These are phyloP conservation scores for Mycena vitilis DNA, from an alignment of 768 basidiomycete species.

Conservation along the genomic window DNA sequence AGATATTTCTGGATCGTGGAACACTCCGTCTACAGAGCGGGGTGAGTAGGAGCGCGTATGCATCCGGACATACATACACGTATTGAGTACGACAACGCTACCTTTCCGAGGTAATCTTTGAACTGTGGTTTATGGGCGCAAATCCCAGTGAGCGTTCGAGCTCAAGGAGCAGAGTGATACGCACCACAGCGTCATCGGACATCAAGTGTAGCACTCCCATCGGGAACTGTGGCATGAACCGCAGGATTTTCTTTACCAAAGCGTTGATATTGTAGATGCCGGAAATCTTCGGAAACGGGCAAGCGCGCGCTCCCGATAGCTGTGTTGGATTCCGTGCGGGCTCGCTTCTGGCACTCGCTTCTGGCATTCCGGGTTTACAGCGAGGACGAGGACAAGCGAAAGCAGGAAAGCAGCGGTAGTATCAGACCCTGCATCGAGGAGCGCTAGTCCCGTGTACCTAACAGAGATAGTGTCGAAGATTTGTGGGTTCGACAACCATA, in stretches of 20 bases:
- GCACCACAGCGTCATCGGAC: slow-evolving; percentile 16
- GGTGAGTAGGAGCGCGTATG: background rate
- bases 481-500: too few relatives aligned
- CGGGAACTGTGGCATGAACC: slow-evolving; percentile 25
- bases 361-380: slow-evolving; percentile 40
- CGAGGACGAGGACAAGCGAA: slow-evolving; percentile 28
- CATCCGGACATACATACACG: slow-evolving; percentile 23
- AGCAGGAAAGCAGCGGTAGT: slow-evolving; percentile 31
- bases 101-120: slow-evolving; percentile 29
- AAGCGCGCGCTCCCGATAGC: slow-evolving; percentile 40
- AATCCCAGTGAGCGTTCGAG: background rate
- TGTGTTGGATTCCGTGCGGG: slow-evolving; percentile 42
- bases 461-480: too few relatives aligned
- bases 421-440: slow-evolving; percentile 35
- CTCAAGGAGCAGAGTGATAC: background rate
- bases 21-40: slow-evolving; percentile 31
- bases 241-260: slow-evolving; percentile 34
- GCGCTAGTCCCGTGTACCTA: slow-evolving; percentile 18
- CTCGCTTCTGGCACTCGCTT: too few relatives aligned
- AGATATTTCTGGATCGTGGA: slow-evolving; percentile 35
- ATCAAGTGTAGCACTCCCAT: slow-evolving; percentile 27
- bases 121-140: slow-evolving; percentile 19
- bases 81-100: slow-evolving; percentile 35
- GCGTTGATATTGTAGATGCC: slow-evolving; percentile 37
- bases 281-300: slow-evolving; percentile 33